Conservation (phyloP, 768 basidiomycete genomes). For the Pleurotus platypus region DNA sequence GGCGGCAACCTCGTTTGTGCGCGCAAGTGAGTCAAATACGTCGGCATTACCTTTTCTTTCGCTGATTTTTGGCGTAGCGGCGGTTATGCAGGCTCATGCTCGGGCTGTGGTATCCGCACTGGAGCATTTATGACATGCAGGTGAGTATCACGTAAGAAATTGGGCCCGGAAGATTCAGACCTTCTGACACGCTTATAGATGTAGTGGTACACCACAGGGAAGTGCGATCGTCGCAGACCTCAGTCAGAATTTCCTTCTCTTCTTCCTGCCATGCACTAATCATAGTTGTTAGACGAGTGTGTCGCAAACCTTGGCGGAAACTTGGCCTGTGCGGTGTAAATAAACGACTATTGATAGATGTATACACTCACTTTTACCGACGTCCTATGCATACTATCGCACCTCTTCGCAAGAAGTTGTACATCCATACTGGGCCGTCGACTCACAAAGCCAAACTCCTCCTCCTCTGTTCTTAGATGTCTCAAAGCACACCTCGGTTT, state of each 20-base stretch:
- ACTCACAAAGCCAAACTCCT: too few species aligned
- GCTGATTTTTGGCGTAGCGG: background rate
- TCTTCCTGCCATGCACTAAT: background rate
- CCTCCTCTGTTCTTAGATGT: too few species aligned
- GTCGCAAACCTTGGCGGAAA: background rate
- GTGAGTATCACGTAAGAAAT: background rate
- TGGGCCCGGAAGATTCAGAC: background rate
- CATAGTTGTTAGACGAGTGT: background rate
- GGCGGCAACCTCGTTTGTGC: background rate
- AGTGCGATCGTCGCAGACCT: background rate
- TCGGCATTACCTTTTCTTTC: background rate
- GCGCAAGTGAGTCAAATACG: background rate
- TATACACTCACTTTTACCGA: too few species aligned
- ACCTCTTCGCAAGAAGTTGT: too few species aligned
- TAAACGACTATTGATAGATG: too few species aligned
- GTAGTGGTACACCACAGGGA: background rate
- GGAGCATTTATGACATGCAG: background rate
- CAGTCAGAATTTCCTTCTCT: background rate
- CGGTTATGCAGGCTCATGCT: background rate
- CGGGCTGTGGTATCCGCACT: background rate
- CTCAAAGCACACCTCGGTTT: too few species aligned
- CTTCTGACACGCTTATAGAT: background rate
- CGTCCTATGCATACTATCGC: too few species aligned
- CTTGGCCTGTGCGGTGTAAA: background rate
- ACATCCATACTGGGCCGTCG: too few species aligned